Conservation (phyloP, 2,329 filamentous ascomycete genomes). For the Fusarium devonianum region DNA sequence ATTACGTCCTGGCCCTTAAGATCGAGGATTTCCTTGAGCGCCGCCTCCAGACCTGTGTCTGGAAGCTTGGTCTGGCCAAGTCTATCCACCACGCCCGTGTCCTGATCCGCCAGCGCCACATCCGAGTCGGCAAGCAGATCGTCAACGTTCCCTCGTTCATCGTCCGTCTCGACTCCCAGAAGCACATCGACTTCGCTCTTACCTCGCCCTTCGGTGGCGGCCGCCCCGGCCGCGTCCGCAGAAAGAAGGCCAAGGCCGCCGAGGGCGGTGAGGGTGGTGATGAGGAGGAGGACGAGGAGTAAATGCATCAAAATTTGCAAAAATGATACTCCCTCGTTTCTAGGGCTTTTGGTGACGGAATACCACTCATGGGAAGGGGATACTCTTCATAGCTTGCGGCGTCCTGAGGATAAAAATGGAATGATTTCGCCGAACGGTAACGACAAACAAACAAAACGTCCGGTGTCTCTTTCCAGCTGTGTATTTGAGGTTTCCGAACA, state of each 20-base stretch:
- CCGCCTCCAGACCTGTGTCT: conserved; percentile 99
- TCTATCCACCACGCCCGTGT: conserved; percentile 99
- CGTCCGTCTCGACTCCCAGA: conserved; percentile 99
- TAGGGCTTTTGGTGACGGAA: conserved; percentile 44
- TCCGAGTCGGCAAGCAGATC: conserved; percentile 99
- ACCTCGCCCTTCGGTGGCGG: conserved; percentile 98
- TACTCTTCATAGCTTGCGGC: conserved; percentile 59
- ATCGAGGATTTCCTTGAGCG: conserved; percentile 99
- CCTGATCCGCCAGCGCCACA: conserved; percentile 99
- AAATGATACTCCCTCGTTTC: conserved; percentile 43
- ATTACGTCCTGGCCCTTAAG: conserved; percentile 99
- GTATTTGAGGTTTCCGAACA: conserved; percentile 37
- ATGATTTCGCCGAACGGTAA: conserved; percentile 48
- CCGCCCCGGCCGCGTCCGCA: conserved; percentile 94
- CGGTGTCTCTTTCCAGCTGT: conserved; percentile 34
- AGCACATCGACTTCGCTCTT: conserved; percentile 99
- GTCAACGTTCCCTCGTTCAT: conserved; percentile 99
- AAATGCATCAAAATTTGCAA: conserved; percentile 51
- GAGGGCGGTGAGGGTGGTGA: conserved; percentile 82
- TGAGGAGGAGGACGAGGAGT: conserved; percentile 86
- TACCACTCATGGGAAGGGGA: conserved; percentile 50
- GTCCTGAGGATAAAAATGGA: conserved; percentile 58
- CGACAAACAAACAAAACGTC: conserved; percentile 34
- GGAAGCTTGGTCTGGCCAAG: conserved; percentile 99
- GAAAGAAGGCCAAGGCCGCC: conserved; percentile 99